Base-by-base conservation (phyloP, 1,139 yeast genomes). In the Geotrichum reessii region DNA sequence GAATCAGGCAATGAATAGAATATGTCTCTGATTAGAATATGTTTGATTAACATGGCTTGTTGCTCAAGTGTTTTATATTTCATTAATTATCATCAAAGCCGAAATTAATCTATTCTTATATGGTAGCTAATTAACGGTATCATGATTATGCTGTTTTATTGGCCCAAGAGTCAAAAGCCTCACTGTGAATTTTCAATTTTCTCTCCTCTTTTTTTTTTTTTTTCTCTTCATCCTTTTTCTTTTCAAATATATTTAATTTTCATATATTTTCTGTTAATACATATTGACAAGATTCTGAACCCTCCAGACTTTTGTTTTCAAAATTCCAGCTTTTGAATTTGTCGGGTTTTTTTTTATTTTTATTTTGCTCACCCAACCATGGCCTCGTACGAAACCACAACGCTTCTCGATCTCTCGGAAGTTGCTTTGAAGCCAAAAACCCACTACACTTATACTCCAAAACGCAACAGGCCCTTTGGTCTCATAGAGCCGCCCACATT, bases 401-500 rank as follows among this genome's bases (percentile, higher is more conserved):
- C 50, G 24, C 27, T 56, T 22, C 51, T 56, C 46, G 58, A 56
- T 49, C 24, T 56, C 44, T 33, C 47, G 21, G 56, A 56, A 46
- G 54, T 56, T 27, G 47, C 54, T 46, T 25, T 56, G 48, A 56
- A 56, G 51, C 56, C 58, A 12, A 47, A 24, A 28, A 27, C 51
- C 14, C 22, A 44, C 22, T 52, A 56, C 47, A 47, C 48, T n/a
- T 47, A 49, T 48, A 27, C n/a, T 7, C 53, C 53, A 9, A 56
- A 56, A 21, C 42, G 48, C 11, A 47, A 55, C 25, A 25, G 71
- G 12, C 63, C 63, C 12, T 65, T 72, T 47, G 71, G 69, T 1
- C 63, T 71, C 17, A 60, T 67, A 51, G 75, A 73, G 47, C 77
- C 80, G 14, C 87, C 87, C 0, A 73, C 77, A 1, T 78, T 77